Base-by-base conservation (phyloP, 2,329 filamentous ascomycete species). In the Chaetomiaceae sp. region DNA sequence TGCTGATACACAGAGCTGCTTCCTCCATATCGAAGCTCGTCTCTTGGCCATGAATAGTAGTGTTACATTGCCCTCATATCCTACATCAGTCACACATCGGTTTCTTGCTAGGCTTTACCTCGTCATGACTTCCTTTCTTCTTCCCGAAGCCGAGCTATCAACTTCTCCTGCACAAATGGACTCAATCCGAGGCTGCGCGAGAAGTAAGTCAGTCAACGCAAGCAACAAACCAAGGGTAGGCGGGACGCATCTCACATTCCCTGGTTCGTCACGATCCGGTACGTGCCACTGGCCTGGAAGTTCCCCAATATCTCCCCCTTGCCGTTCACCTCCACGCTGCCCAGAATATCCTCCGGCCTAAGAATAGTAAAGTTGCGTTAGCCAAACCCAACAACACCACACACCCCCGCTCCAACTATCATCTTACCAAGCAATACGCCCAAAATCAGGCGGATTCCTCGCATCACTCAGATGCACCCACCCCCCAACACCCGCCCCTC, bases 341-440 rank as follows among this genome's bases (percentile, higher is more conserved):
- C 84, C 50, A 88, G 71, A 34, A 88, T 88, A 63, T 88, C 84
- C 62, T 87, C 84, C 1, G 84, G 83, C 75, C 67, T 69, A 44
- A 4, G 9, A 27, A 27, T 6, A 27, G 9, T 11, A 11, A 31
- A 15, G 1, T 25, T 27, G 6, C 39, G 44, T 53, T 14, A 53
- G 44, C 29, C 33, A 19, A n/a, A 31, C 1, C 14, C 12, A 17
- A 33, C n/a, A 0, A 19, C 11, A 25, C n/a, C 7, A 17, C 5
- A 1, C 15, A 8, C 4, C 3, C 19, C 11, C 4, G 3, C 2
- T 7, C 6, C 4, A 1, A 3, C 6, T 29, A 12, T n/a, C 7
- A 12, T 42, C 61, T 43, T 46, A 68, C 68, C 80, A 86, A 2
- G 84, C 82, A 64, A 87, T 87, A 48, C 84, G 70, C 15, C 84